phyloP scores from a whole-genome alignment of 208 protist species.

The Leishmania gerbilli region DNA sequence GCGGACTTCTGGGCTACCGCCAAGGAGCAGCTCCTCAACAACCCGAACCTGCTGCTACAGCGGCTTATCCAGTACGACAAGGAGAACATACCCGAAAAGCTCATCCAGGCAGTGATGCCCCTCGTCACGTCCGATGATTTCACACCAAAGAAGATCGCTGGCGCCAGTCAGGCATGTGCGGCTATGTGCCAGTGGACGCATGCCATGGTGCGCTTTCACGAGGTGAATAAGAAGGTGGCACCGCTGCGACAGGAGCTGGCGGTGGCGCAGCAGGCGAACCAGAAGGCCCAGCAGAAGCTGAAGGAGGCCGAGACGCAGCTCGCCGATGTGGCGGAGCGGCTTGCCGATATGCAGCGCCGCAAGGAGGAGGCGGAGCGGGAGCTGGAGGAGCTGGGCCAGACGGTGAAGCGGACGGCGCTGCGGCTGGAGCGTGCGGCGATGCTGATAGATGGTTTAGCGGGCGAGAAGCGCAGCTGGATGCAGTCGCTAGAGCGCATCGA shows the following conservation, averaged over 20 bases:
- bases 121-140: constrained; percentile 95
- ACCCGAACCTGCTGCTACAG: constrained; percentile 92
- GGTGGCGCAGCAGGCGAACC: constrained; percentile 93
- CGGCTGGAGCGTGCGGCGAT: constrained; percentile 96
- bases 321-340: constrained; percentile 89
- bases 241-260: constrained; percentile 92
- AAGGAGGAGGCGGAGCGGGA: constrained; percentile 92
- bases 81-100: constrained; percentile 95
- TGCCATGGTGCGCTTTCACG: constrained; percentile 98
- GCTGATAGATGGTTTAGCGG: constrained; percentile 96
- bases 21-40: constrained; percentile 92
- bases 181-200: constrained; percentile 98
- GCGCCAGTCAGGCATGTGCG: constrained; percentile 96
- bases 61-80: constrained; percentile 96
- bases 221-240: constrained; percentile 95
- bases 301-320: constrained; percentile 90
- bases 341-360: constrained; percentile 92
- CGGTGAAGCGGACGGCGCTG: constrained; percentile 94
- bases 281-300: constrained; percentile 91
- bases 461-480: constrained; percentile 95
- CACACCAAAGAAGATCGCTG: constrained; percentile 93
- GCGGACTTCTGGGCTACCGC: constrained; percentile 97
- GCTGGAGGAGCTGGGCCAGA: constrained; percentile 93
- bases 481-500: constrained; percentile 91
- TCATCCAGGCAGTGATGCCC: constrained; percentile 94